Base-by-base conservation (phyloP, 1,284 basidiomycete species). In the Taiwanofungus camphoratus region DNA sequence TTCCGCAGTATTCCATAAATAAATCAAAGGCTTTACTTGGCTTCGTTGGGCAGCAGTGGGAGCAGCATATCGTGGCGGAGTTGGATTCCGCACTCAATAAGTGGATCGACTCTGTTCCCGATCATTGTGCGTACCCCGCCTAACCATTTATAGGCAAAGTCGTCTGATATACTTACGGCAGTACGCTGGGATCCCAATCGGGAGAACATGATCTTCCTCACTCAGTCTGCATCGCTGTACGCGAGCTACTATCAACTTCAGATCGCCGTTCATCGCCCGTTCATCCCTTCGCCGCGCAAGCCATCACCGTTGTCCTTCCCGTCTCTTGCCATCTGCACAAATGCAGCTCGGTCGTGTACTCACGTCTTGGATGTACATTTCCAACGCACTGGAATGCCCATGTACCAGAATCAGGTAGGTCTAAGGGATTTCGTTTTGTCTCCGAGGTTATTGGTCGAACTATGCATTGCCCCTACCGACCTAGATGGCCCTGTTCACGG, bases 321-420 rank as follows among this genome's bases (percentile, higher is more conserved):
- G 0, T 80, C 77, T 3, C 67, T 82, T 6, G 75, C 78, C 2
- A 80, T 82, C 45, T 82, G 79, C 63, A 75, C 74, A 30, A 80
- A 78, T 44, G 79, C 79, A 2, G 76, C 79, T 3, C 65, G 78
- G 1, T 74, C 74, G 3, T 78, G 76, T 43, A 71, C 69, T 32
- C 77, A 76, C 53, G 71, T 82, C 27, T 60, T 74, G 40, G 76
- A 78, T 48, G 54, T 63, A 22, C 63, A 68, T 42, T 62, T 60
- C 43, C 52, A 55, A 31, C 56, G 63, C 13, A 41, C 56, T 26
- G 50, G 55, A 9, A 41, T 45, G 22, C 52, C 58, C 23, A 47
- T 52, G 23, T 52, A 50, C 24, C 50, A 53, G 29, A 58, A 56
- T 41, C 58, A 61, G 49, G 60, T 56, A 36, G 23, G 54, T 35